These are phyloP conservation scores for Kokia cookei DNA, from an alignment of 441 rosid genomes.

Conservation along the genomic window DNA sequence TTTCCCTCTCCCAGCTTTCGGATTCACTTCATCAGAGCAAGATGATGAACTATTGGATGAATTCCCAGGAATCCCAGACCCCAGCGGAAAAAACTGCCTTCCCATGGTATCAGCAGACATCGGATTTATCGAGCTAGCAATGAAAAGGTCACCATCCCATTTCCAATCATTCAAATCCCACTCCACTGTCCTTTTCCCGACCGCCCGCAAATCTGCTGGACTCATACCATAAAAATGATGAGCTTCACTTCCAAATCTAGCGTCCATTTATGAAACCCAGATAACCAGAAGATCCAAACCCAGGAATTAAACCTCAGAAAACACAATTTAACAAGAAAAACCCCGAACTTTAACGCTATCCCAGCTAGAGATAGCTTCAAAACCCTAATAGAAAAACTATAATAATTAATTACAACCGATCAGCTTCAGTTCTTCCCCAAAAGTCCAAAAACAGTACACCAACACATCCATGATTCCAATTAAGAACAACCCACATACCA, in stretches of 20 bases:
- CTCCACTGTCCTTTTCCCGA: slow-evolving; percentile 63
- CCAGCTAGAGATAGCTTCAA: slow-evolving; percentile 31
- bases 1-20: slow-evolving; percentile 37
- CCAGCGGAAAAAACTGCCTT: slow-evolving; percentile 58
- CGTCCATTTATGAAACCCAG: slow-evolving; percentile 52
- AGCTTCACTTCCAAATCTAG: slow-evolving; percentile 59
- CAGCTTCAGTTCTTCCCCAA: slow-evolving; percentile 65
- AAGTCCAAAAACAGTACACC: slow-evolving; percentile 57
- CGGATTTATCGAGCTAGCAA: slow-evolving; percentile 64
- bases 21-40: slow-evolving; percentile 75
- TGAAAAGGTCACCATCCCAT: slow-evolving; percentile 96
- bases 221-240: slow-evolving; percentile 46
- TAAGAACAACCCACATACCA: slow-evolving; percentile 59
- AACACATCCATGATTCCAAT: slow-evolving; percentile 67
- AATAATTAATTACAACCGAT: slow-evolving; percentile 27
- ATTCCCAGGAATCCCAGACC: slow-evolving; percentile 38
- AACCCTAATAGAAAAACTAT: slow-evolving; percentile 11
- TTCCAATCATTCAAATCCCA: slow-evolving; percentile 97
- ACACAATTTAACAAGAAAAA: slow-evolving; percentile 8
- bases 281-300: slow-evolving; percentile 16
- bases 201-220: slow-evolving; percentile 36
- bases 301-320: slow-evolving; percentile 7
- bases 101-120: slow-evolving; percentile 27
- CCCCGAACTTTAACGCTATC: slow-evolving; percentile 5
- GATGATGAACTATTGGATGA: slow-evolving; percentile 76